Base-by-base conservation (phyloP, 2,329 filamentous ascomycete species). In the Aureobasidium lini region DNA sequence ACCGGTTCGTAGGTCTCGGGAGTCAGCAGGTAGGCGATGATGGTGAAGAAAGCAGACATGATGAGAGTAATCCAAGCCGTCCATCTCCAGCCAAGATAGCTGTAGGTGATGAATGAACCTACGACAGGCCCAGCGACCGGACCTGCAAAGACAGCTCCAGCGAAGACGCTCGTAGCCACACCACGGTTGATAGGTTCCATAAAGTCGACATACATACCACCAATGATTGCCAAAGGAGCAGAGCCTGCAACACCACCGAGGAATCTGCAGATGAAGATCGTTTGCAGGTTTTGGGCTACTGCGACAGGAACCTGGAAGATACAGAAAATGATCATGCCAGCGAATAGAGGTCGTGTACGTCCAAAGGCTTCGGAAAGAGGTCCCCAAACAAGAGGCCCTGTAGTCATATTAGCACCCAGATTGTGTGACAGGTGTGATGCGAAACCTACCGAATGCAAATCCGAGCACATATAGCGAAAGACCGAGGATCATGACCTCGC, bases 311-410 rank as follows among this genome's bases (percentile, higher is more conserved):
- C 77, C 49, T 81, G 76, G 61, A 82, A 82, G 42, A 83, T 75
- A 2, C 73, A 71, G 62, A 82, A 82, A 34, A 76, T 60, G 18
- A 71, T 65, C 66, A 78, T 80, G 1, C 78, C 79, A 18, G 75
- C 64, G 65, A 81, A 76, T 1, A 83, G 67, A 3, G 79, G 80
- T 8, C 67, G 60, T 61, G 72, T 76, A 6, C 81, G 75, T 0
- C 81, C 81, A 61, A 77, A 81, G 2, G 79, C 72, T 68, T 88
- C 84, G 6, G 79, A 83, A 6, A 86, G 63, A 0, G 85, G 84
- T 0, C 83, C 83, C 73, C 68, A 78, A 36, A 61, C 28, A 13
- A 63, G 15, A n/a, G 60, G 61, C 11, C 60, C 61, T 49, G 8
- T 2, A 23, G 3, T 16, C 13, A 4, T 28, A 9, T 43, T 23